A percentile compares a stretch with the other conserved stretches of the same genome.
phyloP scores from a whole-genome alignment of 805 yeast genomes.

The Isabelozyma gotoi region DNA sequence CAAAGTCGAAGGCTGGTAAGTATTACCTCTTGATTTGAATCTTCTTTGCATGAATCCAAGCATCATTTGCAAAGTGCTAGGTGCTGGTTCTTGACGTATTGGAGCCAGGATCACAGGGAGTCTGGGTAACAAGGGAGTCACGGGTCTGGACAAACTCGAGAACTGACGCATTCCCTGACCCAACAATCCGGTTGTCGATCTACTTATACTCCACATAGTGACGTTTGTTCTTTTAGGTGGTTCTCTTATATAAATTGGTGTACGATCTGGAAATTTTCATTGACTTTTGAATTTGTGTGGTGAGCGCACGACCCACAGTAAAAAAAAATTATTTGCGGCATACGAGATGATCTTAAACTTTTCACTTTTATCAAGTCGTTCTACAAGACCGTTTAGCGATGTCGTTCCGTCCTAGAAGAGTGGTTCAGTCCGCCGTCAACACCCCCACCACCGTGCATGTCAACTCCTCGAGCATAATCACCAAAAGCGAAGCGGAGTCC shows the following conservation, averaged over 20 bases:
- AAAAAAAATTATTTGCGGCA: background rate
- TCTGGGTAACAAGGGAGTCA: conserved; percentile 2
- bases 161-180: conserved; percentile 3
- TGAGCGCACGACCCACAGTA: background rate
- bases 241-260: background rate
- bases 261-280: background rate
- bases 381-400: background rate
- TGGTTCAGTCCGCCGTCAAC: conserved; percentile 43
- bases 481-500: conserved; percentile 45
- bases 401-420: conserved; percentile 39
- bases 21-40: conserved; percentile 90
- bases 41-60: conserved; percentile 51
- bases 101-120: background rate
- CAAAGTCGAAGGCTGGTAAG: conserved; percentile 90
- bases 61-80: conserved; percentile 11
- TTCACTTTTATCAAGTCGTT: no score
- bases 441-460: conserved; percentile 46
- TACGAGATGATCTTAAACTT: no score
- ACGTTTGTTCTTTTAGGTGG: no score
- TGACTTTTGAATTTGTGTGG: background rate
- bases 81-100: background rate
- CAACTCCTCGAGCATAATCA: conserved; percentile 23
- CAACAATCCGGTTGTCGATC: conserved; percentile 1
- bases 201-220: conserved; percentile 4
- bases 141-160: conserved; percentile 4